phyloP scores from a whole-genome alignment of 306 rosid genomes.

The Castanea mollissima region DNA sequence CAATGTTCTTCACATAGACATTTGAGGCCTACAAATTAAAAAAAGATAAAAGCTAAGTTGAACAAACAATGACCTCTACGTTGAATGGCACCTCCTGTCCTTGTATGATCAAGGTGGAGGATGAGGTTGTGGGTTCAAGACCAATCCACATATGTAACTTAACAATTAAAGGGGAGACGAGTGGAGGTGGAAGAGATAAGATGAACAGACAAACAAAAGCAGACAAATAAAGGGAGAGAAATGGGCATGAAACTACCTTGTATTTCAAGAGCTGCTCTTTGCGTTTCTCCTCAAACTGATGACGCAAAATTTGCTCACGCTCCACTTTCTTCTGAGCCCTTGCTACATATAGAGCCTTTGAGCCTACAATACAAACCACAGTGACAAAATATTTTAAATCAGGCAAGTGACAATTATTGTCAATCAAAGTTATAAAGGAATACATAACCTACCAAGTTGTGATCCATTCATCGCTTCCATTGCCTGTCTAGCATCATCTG shows the following conservation, averaged over 20 bases:
- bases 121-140: too few species aligned
- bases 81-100: too few species aligned
- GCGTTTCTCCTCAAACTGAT: constrained; percentile 73
- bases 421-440: constrained; percentile 14
- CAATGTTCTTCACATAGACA: constrained; percentile 84
- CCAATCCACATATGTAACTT: too few species aligned
- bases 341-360: constrained; percentile 74
- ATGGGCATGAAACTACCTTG: constrained; percentile 41
- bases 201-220: neutral
- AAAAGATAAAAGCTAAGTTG: constrained; percentile 16
- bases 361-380: constrained; percentile 47
- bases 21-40: constrained; percentile 64
- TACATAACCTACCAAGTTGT: constrained; percentile 51
- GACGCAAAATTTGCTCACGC: constrained; percentile 68
- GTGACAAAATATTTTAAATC: constrained; percentile 1
- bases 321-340: constrained; percentile 88
- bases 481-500: constrained; percentile 77
- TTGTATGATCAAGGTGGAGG: too few species aligned
- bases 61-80: neutral
- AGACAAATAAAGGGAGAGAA: constrained; percentile 1
- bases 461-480: constrained; percentile 69
- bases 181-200: too few species aligned
- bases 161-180: too few species aligned
- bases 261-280: constrained; percentile 65
- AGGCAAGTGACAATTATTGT: neutral